These are phyloP conservation scores for Dichomitus squalens DNA, from an alignment of 1,284 basidiomycete species.

Conservation along the genomic window DNA sequence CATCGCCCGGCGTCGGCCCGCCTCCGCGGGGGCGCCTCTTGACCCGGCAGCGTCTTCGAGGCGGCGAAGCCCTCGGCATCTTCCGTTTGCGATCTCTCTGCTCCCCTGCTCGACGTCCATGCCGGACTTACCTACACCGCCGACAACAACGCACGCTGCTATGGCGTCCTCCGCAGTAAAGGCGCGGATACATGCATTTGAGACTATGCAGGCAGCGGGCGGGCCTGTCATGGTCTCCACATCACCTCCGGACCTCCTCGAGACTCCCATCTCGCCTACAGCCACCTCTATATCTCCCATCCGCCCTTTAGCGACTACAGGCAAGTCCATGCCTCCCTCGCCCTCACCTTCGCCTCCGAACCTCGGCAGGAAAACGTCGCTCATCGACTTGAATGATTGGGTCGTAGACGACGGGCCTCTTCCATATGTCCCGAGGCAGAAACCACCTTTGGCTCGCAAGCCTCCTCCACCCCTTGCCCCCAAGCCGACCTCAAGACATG, in stretches of 20 bases:
- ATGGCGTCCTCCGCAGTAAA: conserved; percentile 59
- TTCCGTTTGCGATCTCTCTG: background rate
- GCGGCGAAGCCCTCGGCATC: background rate
- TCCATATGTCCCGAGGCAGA: conserved; percentile 33
- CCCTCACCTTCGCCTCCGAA: conserved; percentile 58
- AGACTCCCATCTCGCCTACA: conserved; percentile 49
- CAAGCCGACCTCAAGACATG: conserved; percentile 25
- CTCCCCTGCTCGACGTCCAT: background rate
- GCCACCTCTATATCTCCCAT: conserved; percentile 32
- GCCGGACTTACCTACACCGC: background rate
- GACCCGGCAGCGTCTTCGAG: background rate
- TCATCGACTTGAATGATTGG: conserved; percentile 77
- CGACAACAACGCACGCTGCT: too few relatives aligned
- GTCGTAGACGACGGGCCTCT: conserved; percentile 61
- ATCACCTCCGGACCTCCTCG: conserved; percentile 40
- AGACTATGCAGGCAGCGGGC: conserved; percentile 32
- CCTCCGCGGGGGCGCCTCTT: background rate
- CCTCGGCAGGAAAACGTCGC: conserved; percentile 58
- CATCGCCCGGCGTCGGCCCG: background rate
- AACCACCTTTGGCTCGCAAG: conserved; percentile 18
- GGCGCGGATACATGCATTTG: conserved; percentile 62
- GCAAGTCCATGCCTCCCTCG: conserved; percentile 33
- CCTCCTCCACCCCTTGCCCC: conserved; percentile 11
- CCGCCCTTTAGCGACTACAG: conserved; percentile 33
- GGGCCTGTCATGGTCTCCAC: conserved; percentile 16